These are phyloP conservation scores for Wickerhamomyces pijperi DNA, from an alignment of 805 yeast species.

Conservation along the genomic window DNA sequence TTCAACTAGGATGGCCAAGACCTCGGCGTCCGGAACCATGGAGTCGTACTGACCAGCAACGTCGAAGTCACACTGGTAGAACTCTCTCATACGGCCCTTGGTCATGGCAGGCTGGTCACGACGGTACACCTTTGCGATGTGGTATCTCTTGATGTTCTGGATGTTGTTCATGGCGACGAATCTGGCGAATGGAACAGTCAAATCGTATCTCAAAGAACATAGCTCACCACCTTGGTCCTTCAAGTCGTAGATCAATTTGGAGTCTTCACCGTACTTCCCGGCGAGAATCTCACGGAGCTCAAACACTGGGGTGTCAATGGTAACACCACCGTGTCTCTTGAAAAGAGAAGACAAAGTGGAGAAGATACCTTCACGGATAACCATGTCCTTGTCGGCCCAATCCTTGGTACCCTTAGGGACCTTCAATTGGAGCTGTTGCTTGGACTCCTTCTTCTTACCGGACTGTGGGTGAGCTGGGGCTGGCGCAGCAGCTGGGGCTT, in stretches of 20 bases:
- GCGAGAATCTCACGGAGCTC: slow-evolving; percentile 91
- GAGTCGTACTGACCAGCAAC: slow-evolving; percentile 86
- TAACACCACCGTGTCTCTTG: slow-evolving; percentile 95
- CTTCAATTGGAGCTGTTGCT: slow-evolving; percentile 65
- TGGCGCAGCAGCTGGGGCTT: slow-evolving; percentile 2
- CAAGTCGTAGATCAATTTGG: slow-evolving; percentile 87
- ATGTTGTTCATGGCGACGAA: slow-evolving; percentile 93
- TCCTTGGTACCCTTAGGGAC: slow-evolving; percentile 97
- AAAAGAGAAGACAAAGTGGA: slow-evolving; percentile 60
- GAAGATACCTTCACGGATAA: slow-evolving; percentile 82
- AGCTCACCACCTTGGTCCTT: slow-evolving; percentile 99
- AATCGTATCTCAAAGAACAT: slow-evolving; percentile 88
- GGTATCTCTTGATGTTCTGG: slow-evolving; percentile 83
- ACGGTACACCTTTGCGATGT: slow-evolving; percentile 96
- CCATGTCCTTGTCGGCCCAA: slow-evolving; percentile 98
- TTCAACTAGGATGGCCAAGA: slow-evolving; percentile 69
- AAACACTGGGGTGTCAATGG: slow-evolving; percentile 97
- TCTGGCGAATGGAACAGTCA: slow-evolving; percentile 97
- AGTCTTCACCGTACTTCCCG: slow-evolving; percentile 98
- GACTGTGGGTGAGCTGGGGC: slow-evolving; percentile 3
- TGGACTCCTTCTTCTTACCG: slow-evolving; percentile 24
- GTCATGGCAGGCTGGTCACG: slow-evolving; percentile 99
- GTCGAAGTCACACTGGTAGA: slow-evolving; percentile 97
- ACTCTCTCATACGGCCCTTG: slow-evolving; percentile 99
- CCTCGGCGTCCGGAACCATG: slow-evolving; percentile 96